Conservation (phyloP, 805 yeast species). For the Saccharomycopsis olivae region DNA sequence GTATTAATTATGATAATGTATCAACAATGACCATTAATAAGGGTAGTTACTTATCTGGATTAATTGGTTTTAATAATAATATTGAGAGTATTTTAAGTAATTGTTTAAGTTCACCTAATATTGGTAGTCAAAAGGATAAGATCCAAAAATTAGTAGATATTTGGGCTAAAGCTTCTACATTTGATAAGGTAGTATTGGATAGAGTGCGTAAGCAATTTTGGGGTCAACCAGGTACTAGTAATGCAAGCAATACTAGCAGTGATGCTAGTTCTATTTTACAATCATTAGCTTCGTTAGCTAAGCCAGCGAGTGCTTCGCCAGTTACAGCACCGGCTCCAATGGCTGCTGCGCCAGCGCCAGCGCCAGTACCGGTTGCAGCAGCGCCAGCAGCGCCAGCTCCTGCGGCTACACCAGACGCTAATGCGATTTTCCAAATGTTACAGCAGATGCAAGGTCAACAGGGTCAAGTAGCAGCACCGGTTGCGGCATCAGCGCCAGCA, state of each 20-base stretch:
- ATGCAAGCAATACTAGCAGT: slow-evolving; percentile 20
- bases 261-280: slow-evolving; percentile 58
- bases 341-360: neutral
- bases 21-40: slow-evolving; percentile 3
- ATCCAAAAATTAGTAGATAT: slow-evolving; percentile 78
- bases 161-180: slow-evolving; percentile 83
- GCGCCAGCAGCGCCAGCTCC: neutral
- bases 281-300: slow-evolving; percentile 56
- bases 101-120: slow-evolving; percentile 2
- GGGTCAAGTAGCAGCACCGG: slow-evolving; percentile 5
- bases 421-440: slow-evolving; percentile 32
- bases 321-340: neutral
- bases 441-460: slow-evolving; percentile 24
- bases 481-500: neutral
- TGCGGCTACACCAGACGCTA: slow-evolving; percentile 25
- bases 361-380: neutral
- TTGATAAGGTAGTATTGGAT: slow-evolving; percentile 44
- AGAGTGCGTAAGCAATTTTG: slow-evolving; percentile 51
- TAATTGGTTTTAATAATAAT: slow-evolving; percentile 7
- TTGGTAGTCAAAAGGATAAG: slow-evolving; percentile 53
- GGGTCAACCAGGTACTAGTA: slow-evolving; percentile 23
- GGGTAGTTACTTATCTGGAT: slow-evolving; percentile 11
- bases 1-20: slow-evolving; percentile 18
- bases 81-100: slow-evolving; percentile 6
- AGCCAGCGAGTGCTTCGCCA: slow-evolving; percentile 22